Conservation (phyloP, 257 asterid species). For the Nemophila menziesii region DNA sequence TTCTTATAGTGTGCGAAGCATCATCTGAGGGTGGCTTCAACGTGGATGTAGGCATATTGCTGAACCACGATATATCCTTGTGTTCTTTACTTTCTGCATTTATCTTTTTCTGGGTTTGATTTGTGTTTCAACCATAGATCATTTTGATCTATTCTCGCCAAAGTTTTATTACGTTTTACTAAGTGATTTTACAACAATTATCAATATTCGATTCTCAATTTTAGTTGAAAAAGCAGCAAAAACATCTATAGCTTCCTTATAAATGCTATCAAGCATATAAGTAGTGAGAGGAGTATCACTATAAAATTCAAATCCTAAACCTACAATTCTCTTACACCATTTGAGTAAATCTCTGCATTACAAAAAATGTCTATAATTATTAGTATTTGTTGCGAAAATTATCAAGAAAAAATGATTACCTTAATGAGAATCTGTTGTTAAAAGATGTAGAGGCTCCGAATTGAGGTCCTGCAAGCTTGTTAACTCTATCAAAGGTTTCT, state of each 20-base stretch:
- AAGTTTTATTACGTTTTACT: too few species aligned
- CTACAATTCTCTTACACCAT: slow-evolving; percentile 71
- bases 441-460: slow-evolving; percentile 31
- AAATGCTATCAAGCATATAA: slow-evolving; percentile 40
- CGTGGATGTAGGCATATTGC: too few species aligned
- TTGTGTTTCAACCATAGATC: too few species aligned
- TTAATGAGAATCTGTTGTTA: slow-evolving; percentile 61
- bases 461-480: slow-evolving; percentile 36
- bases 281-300: slow-evolving; percentile 31
- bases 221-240: slow-evolving; percentile 75
- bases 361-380: slow-evolving; percentile 3
- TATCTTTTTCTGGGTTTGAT: too few species aligned
- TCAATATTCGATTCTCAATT: slow-evolving; percentile 46
- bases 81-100: too few species aligned
- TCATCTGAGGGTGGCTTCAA: too few species aligned
- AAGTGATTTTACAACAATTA: too few species aligned
- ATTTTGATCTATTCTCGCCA: too few species aligned
- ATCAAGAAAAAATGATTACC: slow-evolving; percentile 28
- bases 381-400: slow-evolving; percentile 7
- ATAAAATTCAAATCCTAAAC: slow-evolving; percentile 27
- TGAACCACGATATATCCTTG: too few species aligned
- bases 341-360: slow-evolving; percentile 75
- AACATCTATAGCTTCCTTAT: slow-evolving; percentile 79
- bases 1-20: too few species aligned
- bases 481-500: slow-evolving; percentile 61